Evolutionary conservation across 2,329 filamentous ascomycete genomes (phyloP), one percentile per base, ranked within the genome.

Genomic region (Penicillium fuscoglaucum): DNA sequence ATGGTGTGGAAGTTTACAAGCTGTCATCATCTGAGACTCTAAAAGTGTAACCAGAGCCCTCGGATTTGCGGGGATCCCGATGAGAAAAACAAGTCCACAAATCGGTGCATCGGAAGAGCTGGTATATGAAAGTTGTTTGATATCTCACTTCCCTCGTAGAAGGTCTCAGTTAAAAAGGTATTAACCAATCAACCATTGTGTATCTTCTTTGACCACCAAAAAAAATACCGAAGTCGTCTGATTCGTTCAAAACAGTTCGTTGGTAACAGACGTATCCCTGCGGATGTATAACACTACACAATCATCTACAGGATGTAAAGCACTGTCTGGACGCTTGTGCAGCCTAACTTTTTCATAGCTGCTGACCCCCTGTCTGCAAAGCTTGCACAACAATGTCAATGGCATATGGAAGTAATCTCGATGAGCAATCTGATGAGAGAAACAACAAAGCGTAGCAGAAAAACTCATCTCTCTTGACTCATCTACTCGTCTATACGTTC

Each of bases 271-370:
- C n/a, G 15, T 29, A 59, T 59, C 54, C 58, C 49, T 66, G 61
- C 40, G 39, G 29, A 53, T 60, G 64, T 65, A 65, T 60, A 56
- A 63, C 65, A 62, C 41, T 48, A 45, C 50, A 47, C 21, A 58
- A 66, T 63, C 52, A 63, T 58, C 54, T 54, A 65, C 59, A 61
- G 59, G 40, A 59, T 58, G 60, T 58, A 59, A 61, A 60, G 44
- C 62, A 63, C 58, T 55, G 47, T 37, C 21, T 55, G 44, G 37
- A 46, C 24, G 47, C 43, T 59, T 43, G 57, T 60, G 55, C 59
- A 65, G 50, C 43, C 43, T 52, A 21, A 41, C 17, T 55, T 44
- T 40, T 40, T 41, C 44, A 58, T 31, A 52, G 40, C 57, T 58
- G 55, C 59, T 63, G 59, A 59, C 60, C 52, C 44, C 41, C 41